Evolutionary conservation across 2,329 filamentous ascomycete genomes (phyloP), one percentile per base, ranked within the genome.

Genomic region (Fusarium hainanense): DNA sequence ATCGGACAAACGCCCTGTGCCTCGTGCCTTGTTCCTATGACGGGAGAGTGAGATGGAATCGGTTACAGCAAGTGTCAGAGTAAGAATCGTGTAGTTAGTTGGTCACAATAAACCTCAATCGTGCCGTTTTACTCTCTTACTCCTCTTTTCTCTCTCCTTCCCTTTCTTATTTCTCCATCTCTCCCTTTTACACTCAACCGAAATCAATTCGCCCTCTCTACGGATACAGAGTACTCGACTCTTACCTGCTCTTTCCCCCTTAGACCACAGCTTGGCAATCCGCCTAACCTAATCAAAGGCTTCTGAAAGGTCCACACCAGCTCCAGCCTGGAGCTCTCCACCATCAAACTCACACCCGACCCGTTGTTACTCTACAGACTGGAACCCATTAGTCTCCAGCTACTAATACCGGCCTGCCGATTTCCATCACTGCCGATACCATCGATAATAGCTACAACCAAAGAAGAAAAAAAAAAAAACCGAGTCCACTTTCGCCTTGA

Each of bases 241-340:
- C n/a, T 32, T 32, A 42, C 52, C 64, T 25, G 54, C 54, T 28
- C 21, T 59, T 58, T 48, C 32, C 58, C 52, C 69, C 51, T 58
- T 66, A 64, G 62, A 48, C 41, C 11, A 48, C 37, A 30, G 48
- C 60, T 61, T 69, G 69, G 58, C 66, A 57, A 57, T 54, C 34
- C 34, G 25, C 23, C 49, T 25, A 43, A 23, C 20, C 41, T 72
- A 58, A 64, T 60, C 66, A 68, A 60, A 70, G 55, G 27, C 48
- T 51, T 65, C 20, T 54, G 41, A 52, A 23, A 74, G 73, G 72
- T 74, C 74, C 74, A 75, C 74, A 71, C 66, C 69, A 75, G 74
- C 74, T 75, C 69, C 69, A 75, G 70, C 49, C 65, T 63, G 43
- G 61, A 71, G 68, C 74, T 75, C 73, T 75, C 74, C 72, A 75